Evolutionary conservation across 352 stramenopile species (phyloP).

Genomic region (Phytophthora crassamura): DNA sequence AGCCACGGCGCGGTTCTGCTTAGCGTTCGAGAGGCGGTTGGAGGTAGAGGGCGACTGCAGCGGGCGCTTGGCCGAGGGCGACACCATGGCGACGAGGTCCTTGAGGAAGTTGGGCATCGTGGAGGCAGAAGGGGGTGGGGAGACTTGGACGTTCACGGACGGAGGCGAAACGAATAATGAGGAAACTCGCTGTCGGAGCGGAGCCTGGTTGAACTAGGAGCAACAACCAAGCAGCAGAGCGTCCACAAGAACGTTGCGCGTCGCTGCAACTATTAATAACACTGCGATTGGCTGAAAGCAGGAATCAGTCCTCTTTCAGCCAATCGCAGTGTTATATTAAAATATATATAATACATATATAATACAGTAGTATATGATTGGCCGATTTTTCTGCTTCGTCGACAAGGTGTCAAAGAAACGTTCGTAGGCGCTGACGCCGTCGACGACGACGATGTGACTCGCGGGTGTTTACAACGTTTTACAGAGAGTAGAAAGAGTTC

Average conservation of each 20-base stretch:
- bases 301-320: too few species aligned
- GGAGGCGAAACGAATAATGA: slow-evolving; percentile 39
- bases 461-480: too few species aligned
- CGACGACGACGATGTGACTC: too few species aligned
- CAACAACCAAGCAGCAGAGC: slow-evolving; percentile 17
- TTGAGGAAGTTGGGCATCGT: slow-evolving; percentile 56
- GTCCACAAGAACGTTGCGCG: slow-evolving; percentile 1
- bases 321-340: too few species aligned
- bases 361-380: too few species aligned
- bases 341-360: too few species aligned
- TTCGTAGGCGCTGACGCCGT: too few species aligned
- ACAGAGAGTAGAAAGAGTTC: too few species aligned
- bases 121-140: slow-evolving; percentile 21
- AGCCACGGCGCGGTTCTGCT: slow-evolving; percentile 32
- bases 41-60: slow-evolving; percentile 34
- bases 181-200: background rate
- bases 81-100: slow-evolving; percentile 52
- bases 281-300: slow-evolving; percentile 6
- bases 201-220: slow-evolving; percentile 9
- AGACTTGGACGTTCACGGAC: slow-evolving; percentile 25
- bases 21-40: slow-evolving; percentile 35
- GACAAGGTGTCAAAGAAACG: too few species aligned
- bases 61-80: slow-evolving; percentile 41
- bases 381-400: too few species aligned
- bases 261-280: too few species aligned